phyloP scores from a whole-genome alignment of 202 grass and related monocot species.

The Saccharum hybrid region DNA sequence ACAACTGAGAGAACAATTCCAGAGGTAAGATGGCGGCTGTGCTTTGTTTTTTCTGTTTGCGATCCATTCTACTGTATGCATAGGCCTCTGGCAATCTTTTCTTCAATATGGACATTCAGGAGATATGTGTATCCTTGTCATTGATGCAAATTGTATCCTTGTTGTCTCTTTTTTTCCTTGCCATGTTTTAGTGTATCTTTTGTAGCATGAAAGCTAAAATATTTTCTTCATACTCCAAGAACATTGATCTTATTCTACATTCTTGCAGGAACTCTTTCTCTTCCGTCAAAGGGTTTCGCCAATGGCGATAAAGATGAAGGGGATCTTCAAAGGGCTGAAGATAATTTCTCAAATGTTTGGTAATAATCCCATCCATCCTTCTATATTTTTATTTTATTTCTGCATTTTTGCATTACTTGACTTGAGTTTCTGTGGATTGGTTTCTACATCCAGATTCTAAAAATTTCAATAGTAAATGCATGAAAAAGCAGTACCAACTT shows the following conservation, averaged over 20 bases:
- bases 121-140: not conserved
- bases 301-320: slow-evolving; percentile 69
- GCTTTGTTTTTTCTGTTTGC: not conserved
- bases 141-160: not conserved
- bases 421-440: not conserved
- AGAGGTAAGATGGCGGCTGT: slow-evolving; percentile 29
- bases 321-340: slow-evolving; percentile 63
- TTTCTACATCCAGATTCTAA: not conserved
- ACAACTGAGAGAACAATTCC: not conserved
- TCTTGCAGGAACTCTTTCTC: slow-evolving; percentile 46
- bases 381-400: slow-evolving; percentile 24
- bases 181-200: not conserved
- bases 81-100: not conserved
- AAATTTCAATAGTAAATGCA: not conserved
- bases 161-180: not conserved
- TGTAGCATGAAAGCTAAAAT: not conserved
- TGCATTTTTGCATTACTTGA: not conserved
- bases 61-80: not conserved
- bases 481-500: not conserved
- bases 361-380: slow-evolving; percentile 39
- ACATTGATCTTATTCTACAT: slow-evolving; percentile 34
- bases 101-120: not conserved
- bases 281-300: not conserved
- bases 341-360: slow-evolving; percentile 63
- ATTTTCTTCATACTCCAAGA: not conserved